Conservation (phyloP, 345 rosid species). For the Combretum micranthum region DNA sequence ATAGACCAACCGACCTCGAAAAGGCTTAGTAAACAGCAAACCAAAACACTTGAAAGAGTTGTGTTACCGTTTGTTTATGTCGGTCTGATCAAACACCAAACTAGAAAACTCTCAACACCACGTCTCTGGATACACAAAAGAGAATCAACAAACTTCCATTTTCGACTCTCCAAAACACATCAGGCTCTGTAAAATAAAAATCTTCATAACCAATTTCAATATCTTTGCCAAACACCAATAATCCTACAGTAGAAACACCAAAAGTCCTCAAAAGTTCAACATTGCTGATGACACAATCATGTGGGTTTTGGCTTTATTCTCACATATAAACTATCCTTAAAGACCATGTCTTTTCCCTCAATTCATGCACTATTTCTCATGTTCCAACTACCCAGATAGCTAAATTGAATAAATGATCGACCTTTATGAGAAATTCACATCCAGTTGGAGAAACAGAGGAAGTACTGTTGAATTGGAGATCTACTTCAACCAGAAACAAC, state of each 20-base stretch:
- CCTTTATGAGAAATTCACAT: not conserved
- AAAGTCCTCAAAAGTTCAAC: constrained; percentile 17
- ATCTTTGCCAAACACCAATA: constrained; percentile 6
- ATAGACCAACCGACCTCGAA: too few relatives aligned
- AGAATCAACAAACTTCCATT: constrained; percentile 13
- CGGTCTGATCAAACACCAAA: not conserved
- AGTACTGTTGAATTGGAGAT: too few relatives aligned
- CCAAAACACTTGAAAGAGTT: too few relatives aligned
- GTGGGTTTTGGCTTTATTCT: constrained; percentile 6
- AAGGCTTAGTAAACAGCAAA: too few relatives aligned
- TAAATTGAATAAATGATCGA: not conserved
- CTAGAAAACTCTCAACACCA: constrained; percentile 6
- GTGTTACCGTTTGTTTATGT: too few relatives aligned
- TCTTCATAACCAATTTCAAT: not conserved
- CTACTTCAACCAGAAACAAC: too few relatives aligned
- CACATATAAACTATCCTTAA: constrained; percentile 3
- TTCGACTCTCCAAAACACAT: not conserved
- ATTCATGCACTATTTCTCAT: not conserved
- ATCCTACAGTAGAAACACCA: constrained; percentile 4
- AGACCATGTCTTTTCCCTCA: not conserved
- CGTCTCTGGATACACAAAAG: constrained; percentile 6
- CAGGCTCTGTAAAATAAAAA: not conserved
- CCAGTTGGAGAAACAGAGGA: too few relatives aligned
- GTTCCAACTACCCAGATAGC: not conserved
- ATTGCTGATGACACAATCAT: constrained; percentile 8